Evolutionary conservation across 225 moss, liverwort and hornwort species (phyloP).

Genomic region (Climacium dendroides): DNA sequence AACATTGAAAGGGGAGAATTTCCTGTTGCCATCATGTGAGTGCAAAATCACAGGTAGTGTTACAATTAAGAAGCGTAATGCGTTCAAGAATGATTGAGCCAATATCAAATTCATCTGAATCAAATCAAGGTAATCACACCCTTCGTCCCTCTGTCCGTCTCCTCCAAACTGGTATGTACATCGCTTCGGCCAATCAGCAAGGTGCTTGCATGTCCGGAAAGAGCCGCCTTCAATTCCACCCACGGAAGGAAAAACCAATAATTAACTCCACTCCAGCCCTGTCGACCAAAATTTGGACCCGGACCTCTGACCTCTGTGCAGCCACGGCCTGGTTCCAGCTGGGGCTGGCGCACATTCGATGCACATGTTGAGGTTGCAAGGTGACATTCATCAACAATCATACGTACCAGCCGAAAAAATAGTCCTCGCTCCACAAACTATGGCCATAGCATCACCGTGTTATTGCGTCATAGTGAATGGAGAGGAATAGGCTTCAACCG

Average conservation of each 20-base stretch:
- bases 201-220: conserved; percentile 30
- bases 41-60: neutral
- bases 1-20: neutral
- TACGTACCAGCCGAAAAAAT: neutral
- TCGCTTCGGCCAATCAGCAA: conserved; percentile 23
- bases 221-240: neutral
- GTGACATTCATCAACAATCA: neutral
- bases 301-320: neutral
- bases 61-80: neutral
- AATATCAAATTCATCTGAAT: neutral
- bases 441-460: neutral
- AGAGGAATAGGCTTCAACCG: neutral
- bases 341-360: conserved; percentile 10
- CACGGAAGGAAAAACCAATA: neutral
- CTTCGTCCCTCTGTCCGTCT: neutral
- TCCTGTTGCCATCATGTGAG: neutral
- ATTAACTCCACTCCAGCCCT: neutral
- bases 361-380: conserved; percentile 17
- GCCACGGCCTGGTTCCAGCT: conserved; percentile 1
- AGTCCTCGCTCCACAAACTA: conserved; percentile 9
- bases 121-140: neutral
- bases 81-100: neutral
- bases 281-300: conserved; percentile 29
- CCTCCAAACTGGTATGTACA: conserved; percentile 30
- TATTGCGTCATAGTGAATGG: conserved; percentile 1